Evolutionary conservation across 768 basidiomycete genomes (phyloP).

Genomic region (Leccinum pellstonianum): DNA sequence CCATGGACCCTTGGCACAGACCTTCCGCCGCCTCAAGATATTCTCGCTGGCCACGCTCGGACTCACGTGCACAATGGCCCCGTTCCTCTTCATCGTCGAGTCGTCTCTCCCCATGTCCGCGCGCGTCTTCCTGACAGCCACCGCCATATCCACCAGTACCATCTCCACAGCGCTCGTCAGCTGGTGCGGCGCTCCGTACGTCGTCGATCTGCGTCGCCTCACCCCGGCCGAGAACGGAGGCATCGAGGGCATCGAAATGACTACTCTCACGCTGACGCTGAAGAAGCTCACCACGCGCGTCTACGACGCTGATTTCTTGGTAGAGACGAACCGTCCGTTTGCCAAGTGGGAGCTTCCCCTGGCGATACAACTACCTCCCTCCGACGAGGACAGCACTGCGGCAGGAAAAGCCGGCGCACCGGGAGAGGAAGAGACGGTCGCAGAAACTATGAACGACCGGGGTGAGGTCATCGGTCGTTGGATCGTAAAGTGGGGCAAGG

Average conservation of each 20-base stretch:
- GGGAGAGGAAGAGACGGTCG: slow-evolving; percentile 73
- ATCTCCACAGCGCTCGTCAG: slow-evolving; percentile 74
- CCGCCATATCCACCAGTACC: slow-evolving; percentile 70
- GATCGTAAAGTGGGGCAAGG: slow-evolving; percentile 73
- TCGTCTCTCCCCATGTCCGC: slow-evolving; percentile 70
- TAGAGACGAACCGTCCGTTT: slow-evolving; percentile 64
- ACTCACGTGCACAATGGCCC: slow-evolving; percentile 65
- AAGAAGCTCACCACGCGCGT: slow-evolving; percentile 63
- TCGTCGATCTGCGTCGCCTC: slow-evolving; percentile 56
- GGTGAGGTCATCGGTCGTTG: slow-evolving; percentile 70
- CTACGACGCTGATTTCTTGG: slow-evolving; percentile 72
- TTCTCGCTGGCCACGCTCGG: slow-evolving; percentile 80
- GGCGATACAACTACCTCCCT: slow-evolving; percentile 44
- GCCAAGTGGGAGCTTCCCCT: slow-evolving; percentile 75
- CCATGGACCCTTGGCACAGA: slow-evolving; percentile 61
- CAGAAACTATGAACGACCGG: slow-evolving; percentile 63
- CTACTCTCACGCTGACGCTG: slow-evolving; percentile 61
- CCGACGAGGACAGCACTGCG: slow-evolving; percentile 34
- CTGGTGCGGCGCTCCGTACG: slow-evolving; percentile 73
- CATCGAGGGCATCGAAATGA: slow-evolving; percentile 63
- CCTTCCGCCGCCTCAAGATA: slow-evolving; percentile 76
- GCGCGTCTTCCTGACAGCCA: slow-evolving; percentile 61
- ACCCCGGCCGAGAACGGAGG: slow-evolving; percentile 42
- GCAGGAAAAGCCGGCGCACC: slow-evolving; percentile 35
- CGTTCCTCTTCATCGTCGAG: slow-evolving; percentile 81